Base-by-base conservation (phyloP, 2,329 filamentous ascomycete genomes). In the Monosporascus sp. region DNA sequence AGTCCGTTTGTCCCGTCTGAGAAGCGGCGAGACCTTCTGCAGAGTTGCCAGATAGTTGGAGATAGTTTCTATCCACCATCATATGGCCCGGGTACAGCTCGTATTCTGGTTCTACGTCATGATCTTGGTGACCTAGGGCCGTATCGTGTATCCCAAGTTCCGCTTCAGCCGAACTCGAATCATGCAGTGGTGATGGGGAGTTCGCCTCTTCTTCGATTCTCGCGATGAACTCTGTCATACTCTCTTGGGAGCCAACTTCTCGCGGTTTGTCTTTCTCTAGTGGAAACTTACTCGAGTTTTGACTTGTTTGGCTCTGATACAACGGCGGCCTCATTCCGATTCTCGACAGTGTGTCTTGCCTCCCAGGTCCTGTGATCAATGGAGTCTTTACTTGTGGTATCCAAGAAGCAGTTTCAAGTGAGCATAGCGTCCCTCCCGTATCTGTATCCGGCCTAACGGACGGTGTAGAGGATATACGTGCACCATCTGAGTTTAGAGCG, bases 141-240 rank as follows among this genome's bases (percentile, higher is more conserved):
- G 9, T 43, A 43, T 39, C 25, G 25, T 37, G 20, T 24, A 24
- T 7, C 14, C 20, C n/a, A n/a, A 20, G 31, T 24, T 53, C 47
- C 20, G 14, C 11, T 27, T 27, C n/a, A 7, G 31, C 14, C 7
- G 20, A 17, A 46, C 9, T 22, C 39, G 22, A 47, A 54, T 38
- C 57, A 37, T 57, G 24, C 24, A 43, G 17, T 15, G 17, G 27
- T 17, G n/a, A 22, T 17, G 50, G 20, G 22, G 50, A 41, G 24
- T 55, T 45, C 22, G 56, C 53, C 50, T 71, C 68, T 39, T 47
- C 57, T 52, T 72, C 70, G 44, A 72, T 69, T 50, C 66, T 67
- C 15, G 55, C 51, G 41, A 71, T 71, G 53, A 67, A 71, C 15
- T 71, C 66, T n/a, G 56, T 56, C 51, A 70, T 65, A 18, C 51